Conservation (phyloP, 495 filamentous ascomycete genomes). For the Thermothielavioides terrestris region DNA sequence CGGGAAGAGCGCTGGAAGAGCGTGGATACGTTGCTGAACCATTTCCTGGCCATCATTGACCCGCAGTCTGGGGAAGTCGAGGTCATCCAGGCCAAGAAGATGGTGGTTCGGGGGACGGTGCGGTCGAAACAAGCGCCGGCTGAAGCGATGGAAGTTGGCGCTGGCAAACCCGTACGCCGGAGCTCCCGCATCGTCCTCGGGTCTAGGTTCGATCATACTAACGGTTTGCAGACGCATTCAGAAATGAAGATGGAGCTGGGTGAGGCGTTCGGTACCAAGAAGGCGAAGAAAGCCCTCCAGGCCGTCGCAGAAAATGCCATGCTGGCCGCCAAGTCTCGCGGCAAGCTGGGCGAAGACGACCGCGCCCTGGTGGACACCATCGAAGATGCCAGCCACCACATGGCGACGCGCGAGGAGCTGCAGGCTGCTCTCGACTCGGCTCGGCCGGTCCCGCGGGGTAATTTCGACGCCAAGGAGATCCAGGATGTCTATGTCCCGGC, state of each 20-base stretch:
- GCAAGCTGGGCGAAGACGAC: conserved; percentile 46
- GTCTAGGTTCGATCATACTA: conserved; percentile 12
- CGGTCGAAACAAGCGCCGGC: conserved; percentile 41
- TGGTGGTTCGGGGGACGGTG: conserved; percentile 59
- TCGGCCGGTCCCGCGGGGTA: conserved; percentile 72
- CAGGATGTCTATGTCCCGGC: conserved; percentile 74
- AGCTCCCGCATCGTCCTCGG: conserved; percentile 11
- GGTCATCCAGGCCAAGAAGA: conserved; percentile 64
- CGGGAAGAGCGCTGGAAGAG: conserved; percentile 58
- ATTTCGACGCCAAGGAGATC: conserved; percentile 61
- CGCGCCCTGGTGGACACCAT: conserved; percentile 56
- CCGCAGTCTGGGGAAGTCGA: conserved; percentile 61
- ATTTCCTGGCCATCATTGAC: conserved; percentile 84
- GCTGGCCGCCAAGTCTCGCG: conserved; percentile 29
- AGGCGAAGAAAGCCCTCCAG: conserved; percentile 76
- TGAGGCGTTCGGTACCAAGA: conserved; percentile 87
- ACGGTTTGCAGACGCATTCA: conserved; percentile 42
- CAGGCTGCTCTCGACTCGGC: conserved; percentile 56
- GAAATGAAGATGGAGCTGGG: conserved; percentile 64
- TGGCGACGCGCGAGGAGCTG: conserved; percentile 53
- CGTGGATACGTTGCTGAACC: conserved; percentile 58
- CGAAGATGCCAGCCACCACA: conserved; percentile 45
- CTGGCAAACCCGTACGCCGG: conserved; percentile 29
- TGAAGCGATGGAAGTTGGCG: conserved; percentile 32
- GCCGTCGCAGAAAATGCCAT: conserved; percentile 75